Base-by-base conservation (phyloP, 1,284 basidiomycete species). In the Cutaneotrichosporon sp. region DNA sequence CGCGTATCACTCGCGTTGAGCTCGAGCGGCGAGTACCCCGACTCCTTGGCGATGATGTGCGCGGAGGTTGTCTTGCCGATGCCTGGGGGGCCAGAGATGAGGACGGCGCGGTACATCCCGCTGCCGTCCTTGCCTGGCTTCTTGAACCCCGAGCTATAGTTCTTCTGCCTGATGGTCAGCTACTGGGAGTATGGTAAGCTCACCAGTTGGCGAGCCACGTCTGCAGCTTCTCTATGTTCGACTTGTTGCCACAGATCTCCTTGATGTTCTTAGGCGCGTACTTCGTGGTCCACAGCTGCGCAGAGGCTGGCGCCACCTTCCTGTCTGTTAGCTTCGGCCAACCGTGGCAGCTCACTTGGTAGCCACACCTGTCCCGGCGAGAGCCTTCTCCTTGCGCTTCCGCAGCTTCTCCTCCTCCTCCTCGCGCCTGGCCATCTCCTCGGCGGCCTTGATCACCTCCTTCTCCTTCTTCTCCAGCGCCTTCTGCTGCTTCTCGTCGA, bases 31-130 rank as follows among this genome's bases (percentile, higher is more conserved):
- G 89, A 90, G 71, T 90, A 97, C 0, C 95, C 97, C 47, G 87
- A 92, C 25, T 90, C 79, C 73, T 90, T 89, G 2, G 95, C 94
- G 62, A 91, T 89, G 33, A 99, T 75, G 79, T 99, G 95, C 1
- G 95, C 95, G 63, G 91, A 90, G 0, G 94, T 97, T 5, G 95
- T 99, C 82, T 99, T 99, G 31, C 95, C 95, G 60, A 98, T 97
- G 2, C 97, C 95, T 4, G 95, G 95, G 2, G 95, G 87, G 0
- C 95, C 95, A 1, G 91, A 92, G 64, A 99, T 87, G 63, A 99
- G 82, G 1, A 97, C 85, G 3, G 92, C 93, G 20, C 94, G 87
- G 76, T 85, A 97, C 20, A 88, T 81, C 66, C 92, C 92, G 86
- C 90, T 90, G 0, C 87, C 92, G 64, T 87, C 87, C 79, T 95